Conservation (phyloP, 768 basidiomycete species). For the Leccinum aurantiacum region DNA sequence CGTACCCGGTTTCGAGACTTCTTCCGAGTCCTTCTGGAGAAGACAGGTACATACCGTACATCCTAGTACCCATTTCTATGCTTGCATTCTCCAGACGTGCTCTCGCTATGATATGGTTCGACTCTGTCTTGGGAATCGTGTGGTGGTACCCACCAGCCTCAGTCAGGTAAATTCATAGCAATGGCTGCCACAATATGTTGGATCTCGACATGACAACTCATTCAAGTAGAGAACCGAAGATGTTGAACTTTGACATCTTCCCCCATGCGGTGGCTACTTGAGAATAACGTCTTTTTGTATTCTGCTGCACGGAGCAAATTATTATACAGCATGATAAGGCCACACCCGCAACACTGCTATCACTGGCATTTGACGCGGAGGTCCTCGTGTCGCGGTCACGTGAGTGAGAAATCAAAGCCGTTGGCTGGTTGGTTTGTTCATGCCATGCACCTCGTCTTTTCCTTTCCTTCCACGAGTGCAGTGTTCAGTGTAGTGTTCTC, state of each 20-base stretch:
- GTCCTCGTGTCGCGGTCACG: constrained; percentile 29
- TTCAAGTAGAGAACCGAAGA: background rate
- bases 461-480: background rate
- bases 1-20: background rate
- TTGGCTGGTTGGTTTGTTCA: background rate
- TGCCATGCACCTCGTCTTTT: background rate
- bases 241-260: background rate
- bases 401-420: constrained; percentile 26
- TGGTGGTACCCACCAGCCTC: no score
- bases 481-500: background rate
- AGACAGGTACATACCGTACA: background rate
- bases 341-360: no score
- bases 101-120: background rate
- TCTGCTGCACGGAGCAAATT: no score
- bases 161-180: background rate
- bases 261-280: background rate
- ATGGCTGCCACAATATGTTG: background rate
- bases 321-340: no score
- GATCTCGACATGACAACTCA: background rate
- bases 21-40: background rate
- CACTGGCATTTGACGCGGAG: background rate
- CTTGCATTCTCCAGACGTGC: background rate
- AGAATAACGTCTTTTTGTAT: no score
- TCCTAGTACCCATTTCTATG: background rate
- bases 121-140: no score